These are phyloP conservation scores for Chalciporus chontae DNA, from an alignment of 768 basidiomycete species.

Conservation along the genomic window DNA sequence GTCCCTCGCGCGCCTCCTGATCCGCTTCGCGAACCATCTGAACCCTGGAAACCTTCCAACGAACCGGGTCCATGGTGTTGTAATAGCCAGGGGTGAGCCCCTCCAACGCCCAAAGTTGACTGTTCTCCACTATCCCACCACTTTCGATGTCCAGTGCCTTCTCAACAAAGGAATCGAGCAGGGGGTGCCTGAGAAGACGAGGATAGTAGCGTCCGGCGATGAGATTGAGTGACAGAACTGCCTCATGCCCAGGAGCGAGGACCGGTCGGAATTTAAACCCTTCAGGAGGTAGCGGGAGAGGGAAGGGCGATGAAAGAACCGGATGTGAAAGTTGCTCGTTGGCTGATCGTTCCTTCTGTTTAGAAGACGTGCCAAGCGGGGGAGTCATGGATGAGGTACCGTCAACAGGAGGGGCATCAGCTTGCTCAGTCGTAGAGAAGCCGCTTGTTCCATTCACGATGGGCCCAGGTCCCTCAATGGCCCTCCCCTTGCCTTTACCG, in stretches of 20 bases:
- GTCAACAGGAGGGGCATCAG: constrained; percentile 20
- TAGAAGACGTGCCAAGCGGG: constrained; percentile 9
- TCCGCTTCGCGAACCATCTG: constrained; percentile 66
- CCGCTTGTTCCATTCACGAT: constrained; percentile 4
- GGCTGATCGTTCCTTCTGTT: constrained; percentile 16
- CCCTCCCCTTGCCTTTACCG: constrained; percentile 33
- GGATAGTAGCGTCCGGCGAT: constrained; percentile 84
- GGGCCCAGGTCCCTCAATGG: constrained; percentile 19
- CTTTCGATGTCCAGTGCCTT: constrained; percentile 36
- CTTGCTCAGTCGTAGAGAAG: constrained; percentile 7
- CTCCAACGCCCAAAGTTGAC: constrained; percentile 68
- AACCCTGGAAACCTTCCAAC: constrained; percentile 48
- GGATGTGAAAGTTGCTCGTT: constrained; percentile 38
- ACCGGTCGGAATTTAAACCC: constrained; percentile 73
- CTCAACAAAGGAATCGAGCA: constrained; percentile 42
- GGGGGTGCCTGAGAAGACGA: constrained; percentile 60
- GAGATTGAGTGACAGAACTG: constrained; percentile 62
- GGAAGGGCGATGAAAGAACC: constrained; percentile 29
- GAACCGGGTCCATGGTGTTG: constrained; percentile 67
- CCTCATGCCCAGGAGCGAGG: constrained; percentile 57
- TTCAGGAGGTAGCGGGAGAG: constrained; percentile 60
- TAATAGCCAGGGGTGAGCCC: constrained; percentile 63
- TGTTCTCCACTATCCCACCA: constrained; percentile 38
- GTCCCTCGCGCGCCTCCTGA: constrained; percentile 39
- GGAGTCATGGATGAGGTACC: constrained; percentile 13